Base-by-base conservation (phyloP, 371 early-diverging fungal genomes). In the Mortierella sp. region DNA sequence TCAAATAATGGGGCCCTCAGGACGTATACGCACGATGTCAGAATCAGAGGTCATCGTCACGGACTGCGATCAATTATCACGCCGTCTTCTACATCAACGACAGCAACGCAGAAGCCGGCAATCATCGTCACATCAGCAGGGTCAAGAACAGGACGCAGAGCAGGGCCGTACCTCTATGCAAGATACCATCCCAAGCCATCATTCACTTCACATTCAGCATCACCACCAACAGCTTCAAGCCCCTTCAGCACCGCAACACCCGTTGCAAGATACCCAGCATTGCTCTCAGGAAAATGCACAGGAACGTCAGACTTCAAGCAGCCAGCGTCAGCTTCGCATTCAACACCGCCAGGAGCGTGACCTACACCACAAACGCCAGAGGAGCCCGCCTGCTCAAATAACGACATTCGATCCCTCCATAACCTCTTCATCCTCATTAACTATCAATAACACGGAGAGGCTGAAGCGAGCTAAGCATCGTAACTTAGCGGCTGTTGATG, bases 331-430 rank as follows among this genome's bases (percentile, higher is more conserved):
- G 9, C 76, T 66, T 13, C 76, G 62, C 38, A 61, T 63, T 36
- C 71, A 70, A 10, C 38, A 58, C 24, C 55, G 22, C 15, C 77
- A 52, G 11, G 64, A 68, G 6, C 69, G 58, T 6, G 65, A 69
- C 8, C 62, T 36, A 28, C 74, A 70, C 19, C 74, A 74, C 57
- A 79, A 79, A 48, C 79, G 79, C 22, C 79, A 79, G 22, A 62
- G 74, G 53, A 79, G 79, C 24, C 79, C 74, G 21, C 73, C 63
- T 16, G 57, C 58, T 13, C 74, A 69, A 21, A 58, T 45, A 32
- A 58, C 59, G 28, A 22, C 72, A 3, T 72, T 68, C 32, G 61
- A 72, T 22, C 40, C 61, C 4, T 65, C 72, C 5, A 53, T 58
- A 11, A 41, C 69, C 11, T 69, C 70, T 36, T 11, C 70, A 22